A percentile compares a stretch with the other conserved stretches of the same genome.
These are phyloP conservation scores for Xylariaceae sp. DNA, from an alignment of 2,329 filamentous ascomycete species.

Conservation along the genomic window DNA sequence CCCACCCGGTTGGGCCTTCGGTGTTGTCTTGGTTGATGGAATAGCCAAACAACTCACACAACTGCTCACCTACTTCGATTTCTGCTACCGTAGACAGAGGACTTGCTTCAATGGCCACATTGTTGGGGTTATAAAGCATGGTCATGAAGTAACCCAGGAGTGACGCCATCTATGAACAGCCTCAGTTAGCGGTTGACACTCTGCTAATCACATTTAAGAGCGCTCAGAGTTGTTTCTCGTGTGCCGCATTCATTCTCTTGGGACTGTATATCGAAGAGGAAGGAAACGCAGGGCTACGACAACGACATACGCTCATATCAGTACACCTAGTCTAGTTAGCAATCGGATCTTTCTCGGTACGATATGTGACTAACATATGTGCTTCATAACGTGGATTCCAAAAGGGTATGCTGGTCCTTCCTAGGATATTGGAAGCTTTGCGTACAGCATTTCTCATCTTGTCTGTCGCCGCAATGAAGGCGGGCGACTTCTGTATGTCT, in stretches of 20 bases:
- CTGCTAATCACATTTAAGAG: neutral
- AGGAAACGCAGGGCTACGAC: neutral
- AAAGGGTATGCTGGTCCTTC: constrained; percentile 44
- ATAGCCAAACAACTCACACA: constrained; percentile 46
- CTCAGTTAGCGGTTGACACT: neutral
- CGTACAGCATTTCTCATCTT: constrained; percentile 36
- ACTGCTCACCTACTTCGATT: constrained; percentile 42
- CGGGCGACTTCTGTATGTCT: constrained; percentile 32
- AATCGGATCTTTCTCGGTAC: neutral
- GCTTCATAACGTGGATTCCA: constrained; percentile 46
- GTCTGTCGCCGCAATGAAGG: constrained; percentile 33
- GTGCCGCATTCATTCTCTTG: neutral
- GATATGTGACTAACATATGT: constrained; percentile 39
- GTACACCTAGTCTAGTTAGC: constrained; percentile 26
- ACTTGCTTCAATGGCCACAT: constrained; percentile 45
- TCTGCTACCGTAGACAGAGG: constrained; percentile 45
- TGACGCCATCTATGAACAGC: constrained; percentile 34
- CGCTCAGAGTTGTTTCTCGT: neutral
- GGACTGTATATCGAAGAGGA: neutral
- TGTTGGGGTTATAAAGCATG: constrained; percentile 51
- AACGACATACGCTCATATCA: constrained; percentile 32
- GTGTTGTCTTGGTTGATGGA: constrained; percentile 31
- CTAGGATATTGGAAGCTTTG: constrained; percentile 37
- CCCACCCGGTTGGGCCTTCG: constrained; percentile 36
- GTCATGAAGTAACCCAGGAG: constrained; percentile 47